Conservation (phyloP, 2,329 filamentous ascomycete species). For the Blastomyces silverae region DNA sequence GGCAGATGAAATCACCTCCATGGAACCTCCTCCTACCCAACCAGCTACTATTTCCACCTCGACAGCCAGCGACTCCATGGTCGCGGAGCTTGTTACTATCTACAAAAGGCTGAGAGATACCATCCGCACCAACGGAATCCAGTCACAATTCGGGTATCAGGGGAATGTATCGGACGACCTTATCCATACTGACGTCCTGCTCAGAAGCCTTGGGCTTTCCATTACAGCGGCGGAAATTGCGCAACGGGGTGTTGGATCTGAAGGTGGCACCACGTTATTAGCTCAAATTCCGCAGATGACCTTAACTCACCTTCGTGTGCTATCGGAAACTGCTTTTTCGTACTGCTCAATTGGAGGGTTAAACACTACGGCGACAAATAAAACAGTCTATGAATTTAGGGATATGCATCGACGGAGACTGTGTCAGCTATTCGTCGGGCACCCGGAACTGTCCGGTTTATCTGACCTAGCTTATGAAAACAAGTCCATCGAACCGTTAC, state of each 20-base stretch:
- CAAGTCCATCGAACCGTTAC: constrained; percentile 35
- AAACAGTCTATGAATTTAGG: constrained; percentile 60
- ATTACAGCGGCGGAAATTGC: constrained; percentile 87
- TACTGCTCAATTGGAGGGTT: constrained; percentile 73
- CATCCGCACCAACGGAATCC: constrained; percentile 46
- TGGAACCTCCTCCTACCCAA: constrained; percentile 19
- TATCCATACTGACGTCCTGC: constrained; percentile 41
- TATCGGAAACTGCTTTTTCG: constrained; percentile 80
- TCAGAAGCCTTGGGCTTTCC: constrained; percentile 63
- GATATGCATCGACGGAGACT: constrained; percentile 65
- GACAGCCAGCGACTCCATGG: constrained; percentile 28
- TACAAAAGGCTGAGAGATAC: constrained; percentile 53
- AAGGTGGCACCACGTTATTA: constrained; percentile 66
- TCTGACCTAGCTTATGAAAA: constrained; percentile 33
- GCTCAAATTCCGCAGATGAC: constrained; percentile 78
- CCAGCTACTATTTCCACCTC: constrained; percentile 27
- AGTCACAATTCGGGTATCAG: constrained; percentile 42
- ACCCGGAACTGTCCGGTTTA: constrained; percentile 36
- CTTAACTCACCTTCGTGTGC: constrained; percentile 77
- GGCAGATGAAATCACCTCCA: constrained; percentile 29
- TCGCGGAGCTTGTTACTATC: constrained; percentile 47
- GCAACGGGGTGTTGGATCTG: constrained; percentile 73
- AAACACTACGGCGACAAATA: constrained; percentile 53
- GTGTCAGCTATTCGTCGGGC: constrained; percentile 64
- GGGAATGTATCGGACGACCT: constrained; percentile 43